Conservation (phyloP, 345 rosid species). For the Camelina sativa region DNA sequence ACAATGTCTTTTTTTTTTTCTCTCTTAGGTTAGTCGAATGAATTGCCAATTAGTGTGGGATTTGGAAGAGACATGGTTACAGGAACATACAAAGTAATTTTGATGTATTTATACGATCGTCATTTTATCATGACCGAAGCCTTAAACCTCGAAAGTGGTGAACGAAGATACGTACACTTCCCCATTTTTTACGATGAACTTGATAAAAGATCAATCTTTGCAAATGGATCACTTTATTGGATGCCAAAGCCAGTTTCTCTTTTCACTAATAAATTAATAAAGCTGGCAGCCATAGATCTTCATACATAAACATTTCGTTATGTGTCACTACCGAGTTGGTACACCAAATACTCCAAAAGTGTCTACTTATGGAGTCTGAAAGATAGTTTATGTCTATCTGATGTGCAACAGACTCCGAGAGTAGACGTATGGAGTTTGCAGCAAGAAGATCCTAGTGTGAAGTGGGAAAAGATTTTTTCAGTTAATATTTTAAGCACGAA, state of each 20-base stretch:
- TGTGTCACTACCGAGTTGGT: neutral
- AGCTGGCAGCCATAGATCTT: neutral
- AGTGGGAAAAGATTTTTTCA: constrained; percentile 8
- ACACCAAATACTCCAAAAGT: neutral
- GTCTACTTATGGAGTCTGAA: neutral
- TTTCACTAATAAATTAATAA: no score
- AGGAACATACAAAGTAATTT: neutral
- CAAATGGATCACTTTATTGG: neutral
- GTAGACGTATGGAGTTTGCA: constrained; percentile 21
- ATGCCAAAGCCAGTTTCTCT: neutral
- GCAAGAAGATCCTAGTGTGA: constrained; percentile 23
- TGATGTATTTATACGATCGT: neutral
- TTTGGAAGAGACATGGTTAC: neutral
- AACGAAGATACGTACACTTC: neutral
- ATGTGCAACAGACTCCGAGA: constrained; percentile 12
- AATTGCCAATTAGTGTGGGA: neutral
- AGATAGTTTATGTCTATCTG: constrained; percentile 6
- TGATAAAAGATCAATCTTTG: neutral
- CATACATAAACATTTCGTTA: neutral
- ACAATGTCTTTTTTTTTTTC: no score
- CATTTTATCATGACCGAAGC: neutral
- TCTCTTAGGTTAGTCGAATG: neutral
- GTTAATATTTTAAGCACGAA: neutral
- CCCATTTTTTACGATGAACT: neutral
- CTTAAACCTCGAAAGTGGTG: neutral